Evolutionary conservation across 257 asterid species (phyloP).

Genomic region (Solanum neorickii): DNA sequence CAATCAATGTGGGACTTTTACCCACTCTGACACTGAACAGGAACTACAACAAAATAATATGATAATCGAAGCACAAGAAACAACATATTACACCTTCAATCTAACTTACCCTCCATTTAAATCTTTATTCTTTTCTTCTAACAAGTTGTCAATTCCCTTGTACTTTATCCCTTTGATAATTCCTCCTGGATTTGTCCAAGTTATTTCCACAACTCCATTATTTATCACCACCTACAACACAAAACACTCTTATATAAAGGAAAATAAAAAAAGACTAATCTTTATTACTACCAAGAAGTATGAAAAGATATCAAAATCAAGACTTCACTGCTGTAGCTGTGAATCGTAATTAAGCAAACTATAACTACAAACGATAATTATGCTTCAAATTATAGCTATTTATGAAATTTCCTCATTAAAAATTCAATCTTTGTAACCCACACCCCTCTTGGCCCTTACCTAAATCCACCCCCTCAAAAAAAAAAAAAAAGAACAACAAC

Average conservation of each 20-base stretch:
- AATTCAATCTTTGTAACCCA: neutral
- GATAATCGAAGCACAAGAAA: neutral
- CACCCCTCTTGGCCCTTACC: neutral
- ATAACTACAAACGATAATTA: neutral
- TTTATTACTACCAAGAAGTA: no score
- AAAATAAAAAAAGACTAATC: no score
- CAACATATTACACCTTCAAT: neutral
- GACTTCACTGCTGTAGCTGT: neutral
- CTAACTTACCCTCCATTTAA: constrained; percentile 2
- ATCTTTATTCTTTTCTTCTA: neutral
- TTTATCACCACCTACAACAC: neutral
- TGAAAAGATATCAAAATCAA: neutral
- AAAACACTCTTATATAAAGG: neutral
- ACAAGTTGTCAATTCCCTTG: constrained; percentile 5
- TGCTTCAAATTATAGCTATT: neutral
- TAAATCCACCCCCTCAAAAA: neutral
- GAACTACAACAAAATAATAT: neutral
- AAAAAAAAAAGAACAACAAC: neutral
- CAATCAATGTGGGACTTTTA: no score
- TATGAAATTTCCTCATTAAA: neutral
- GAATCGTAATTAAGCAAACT: neutral
- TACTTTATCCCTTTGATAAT: constrained; percentile 3
- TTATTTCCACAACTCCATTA: neutral
- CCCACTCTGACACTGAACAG: neutral
- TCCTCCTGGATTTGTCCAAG: constrained; percentile 2